Conservation (phyloP, 345 rosid species). For the Trapa bicornis region DNA sequence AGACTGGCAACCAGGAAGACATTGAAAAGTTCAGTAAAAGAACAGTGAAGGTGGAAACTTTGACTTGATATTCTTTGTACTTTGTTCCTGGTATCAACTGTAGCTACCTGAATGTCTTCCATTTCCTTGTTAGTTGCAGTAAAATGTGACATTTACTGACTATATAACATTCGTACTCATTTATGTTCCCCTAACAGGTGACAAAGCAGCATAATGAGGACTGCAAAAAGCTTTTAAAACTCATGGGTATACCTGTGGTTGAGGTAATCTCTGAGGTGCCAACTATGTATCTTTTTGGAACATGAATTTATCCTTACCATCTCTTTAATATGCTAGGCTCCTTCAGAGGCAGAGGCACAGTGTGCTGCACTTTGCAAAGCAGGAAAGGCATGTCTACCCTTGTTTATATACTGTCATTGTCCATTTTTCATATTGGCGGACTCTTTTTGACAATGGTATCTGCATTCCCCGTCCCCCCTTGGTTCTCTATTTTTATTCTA, state of each 20-base stretch:
- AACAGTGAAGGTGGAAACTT: conserved; percentile 57
- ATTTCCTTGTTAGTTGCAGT: not conserved
- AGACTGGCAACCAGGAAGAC: conserved; percentile 77
- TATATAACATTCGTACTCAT: not conserved
- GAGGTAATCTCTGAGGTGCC: conserved; percentile 29
- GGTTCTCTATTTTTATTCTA: not conserved
- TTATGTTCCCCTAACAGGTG: conserved; percentile 32
- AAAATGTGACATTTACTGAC: not conserved
- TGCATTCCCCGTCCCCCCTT: not conserved
- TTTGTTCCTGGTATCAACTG: not conserved
- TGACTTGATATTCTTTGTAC: not conserved
- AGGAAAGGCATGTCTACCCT: conserved; percentile 47
- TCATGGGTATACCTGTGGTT: conserved; percentile 90
- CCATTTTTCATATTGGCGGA: not conserved
- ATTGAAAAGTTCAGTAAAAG: conserved; percentile 91
- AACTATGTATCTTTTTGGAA: not conserved
- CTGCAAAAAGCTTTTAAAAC: conserved; percentile 69
- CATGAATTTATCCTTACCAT: not conserved
- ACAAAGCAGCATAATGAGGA: conserved; percentile 85
- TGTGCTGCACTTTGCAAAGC: conserved; percentile 87
- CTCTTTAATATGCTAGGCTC: conserved; percentile 42
- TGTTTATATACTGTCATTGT: not conserved
- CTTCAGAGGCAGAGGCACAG: conserved; percentile 94
- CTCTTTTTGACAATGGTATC: not conserved
- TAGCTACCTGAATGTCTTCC: not conserved